Conservation (phyloP, 345 rosid genomes). For the Citrus glauca region DNA sequence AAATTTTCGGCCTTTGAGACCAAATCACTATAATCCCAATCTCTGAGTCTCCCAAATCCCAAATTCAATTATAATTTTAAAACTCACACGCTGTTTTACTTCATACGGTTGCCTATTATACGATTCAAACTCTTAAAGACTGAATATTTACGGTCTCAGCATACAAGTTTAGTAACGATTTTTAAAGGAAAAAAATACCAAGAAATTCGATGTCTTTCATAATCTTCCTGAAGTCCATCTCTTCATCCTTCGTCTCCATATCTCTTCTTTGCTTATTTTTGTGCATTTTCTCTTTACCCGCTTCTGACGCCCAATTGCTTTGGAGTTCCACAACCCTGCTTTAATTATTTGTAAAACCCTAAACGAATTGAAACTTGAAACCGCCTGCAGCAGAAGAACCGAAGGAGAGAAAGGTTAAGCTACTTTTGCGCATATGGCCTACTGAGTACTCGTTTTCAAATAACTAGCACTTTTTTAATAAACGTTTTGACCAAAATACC, state of each 20-base stretch:
- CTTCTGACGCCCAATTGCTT: background rate
- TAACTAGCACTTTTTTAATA: background rate
- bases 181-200: conserved; percentile 16
- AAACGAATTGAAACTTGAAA: background rate
- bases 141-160: background rate
- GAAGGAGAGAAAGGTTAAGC: background rate
- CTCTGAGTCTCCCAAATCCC: background rate
- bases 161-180: background rate
- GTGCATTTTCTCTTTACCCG: conserved; percentile 3
- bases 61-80: background rate
- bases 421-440: background rate
- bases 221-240: conserved; percentile 32
- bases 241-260: conserved; percentile 22
- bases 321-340: background rate
- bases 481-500: background rate
- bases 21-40: background rate
- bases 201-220: conserved; percentile 46
- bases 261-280: conserved; percentile 26
- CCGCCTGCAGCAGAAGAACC: background rate
- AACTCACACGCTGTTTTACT: too few relatives aligned
- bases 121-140: background rate
- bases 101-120: background rate
- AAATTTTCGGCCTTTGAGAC: background rate
- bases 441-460: background rate
- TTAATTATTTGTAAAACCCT: background rate